Percentiles rank a stretch among this genome's conserved stretches.
These are phyloP conservation scores for Rhododendron griersonianum DNA, from an alignment of 148 eudicot species.

Conservation along the genomic window DNA sequence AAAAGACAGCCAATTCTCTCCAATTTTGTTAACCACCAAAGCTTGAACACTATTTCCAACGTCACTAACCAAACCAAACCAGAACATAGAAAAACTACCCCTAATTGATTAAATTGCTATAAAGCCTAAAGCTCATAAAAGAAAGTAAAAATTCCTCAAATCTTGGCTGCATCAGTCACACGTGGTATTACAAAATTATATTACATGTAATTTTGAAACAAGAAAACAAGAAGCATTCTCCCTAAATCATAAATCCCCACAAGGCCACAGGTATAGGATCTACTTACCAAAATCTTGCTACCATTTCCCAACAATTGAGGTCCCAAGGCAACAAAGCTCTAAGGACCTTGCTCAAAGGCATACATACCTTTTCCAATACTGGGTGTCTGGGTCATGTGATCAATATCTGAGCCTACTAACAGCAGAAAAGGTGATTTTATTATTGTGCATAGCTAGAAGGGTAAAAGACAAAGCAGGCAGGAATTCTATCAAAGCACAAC, in stretches of 20 bases:
- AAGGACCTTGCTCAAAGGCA: background rate
- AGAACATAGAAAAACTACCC: background rate
- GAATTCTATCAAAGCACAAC: background rate
- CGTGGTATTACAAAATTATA: background rate
- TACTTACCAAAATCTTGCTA: background rate
- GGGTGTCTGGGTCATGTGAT: background rate
- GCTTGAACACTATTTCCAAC: background rate
- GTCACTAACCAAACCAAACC: background rate
- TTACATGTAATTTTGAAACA: background rate
- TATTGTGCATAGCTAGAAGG: background rate
- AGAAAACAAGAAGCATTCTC: constrained; percentile 1
- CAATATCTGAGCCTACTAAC: background rate
- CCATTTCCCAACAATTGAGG: background rate
- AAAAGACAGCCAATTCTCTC: background rate
- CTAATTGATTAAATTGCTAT: background rate
- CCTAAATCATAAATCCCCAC: background rate
- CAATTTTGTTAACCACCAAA: background rate
- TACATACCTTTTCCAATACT: background rate
- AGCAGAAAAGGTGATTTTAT: background rate
- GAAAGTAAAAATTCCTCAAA: background rate
- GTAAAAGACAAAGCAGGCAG: background rate
- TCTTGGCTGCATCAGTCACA: background rate
- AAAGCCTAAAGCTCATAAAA: background rate
- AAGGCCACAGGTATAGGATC: background rate
- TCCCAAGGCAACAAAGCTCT: background rate